These are phyloP conservation scores for Aegilops sharonensis DNA, from an alignment of 176 grass and related monocot species.

Conservation along the genomic window DNA sequence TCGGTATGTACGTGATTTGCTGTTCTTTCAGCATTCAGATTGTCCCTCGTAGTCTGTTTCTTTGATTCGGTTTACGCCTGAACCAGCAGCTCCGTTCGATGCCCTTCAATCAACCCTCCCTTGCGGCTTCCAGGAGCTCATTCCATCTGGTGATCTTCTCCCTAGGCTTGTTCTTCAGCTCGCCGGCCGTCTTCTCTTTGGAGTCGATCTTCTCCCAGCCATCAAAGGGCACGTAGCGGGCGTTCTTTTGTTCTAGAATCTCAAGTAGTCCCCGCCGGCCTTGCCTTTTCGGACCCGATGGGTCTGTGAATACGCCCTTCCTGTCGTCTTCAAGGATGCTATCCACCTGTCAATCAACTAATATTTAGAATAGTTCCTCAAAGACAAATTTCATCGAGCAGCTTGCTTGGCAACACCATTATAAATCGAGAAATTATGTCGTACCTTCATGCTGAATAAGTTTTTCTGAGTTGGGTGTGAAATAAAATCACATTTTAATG, in stretches of 20 bases:
- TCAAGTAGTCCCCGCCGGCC: slow-evolving; percentile 60
- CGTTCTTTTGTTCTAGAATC: slow-evolving; percentile 55
- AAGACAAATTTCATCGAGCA: neutral
- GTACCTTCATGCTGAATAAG: neutral
- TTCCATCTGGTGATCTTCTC: slow-evolving; percentile 69
- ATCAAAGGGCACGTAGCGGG: slow-evolving; percentile 53
- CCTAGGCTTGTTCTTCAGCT: slow-evolving; percentile 65
- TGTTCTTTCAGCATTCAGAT: no score
- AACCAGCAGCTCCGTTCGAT: no score
- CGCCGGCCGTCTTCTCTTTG: slow-evolving; percentile 56
- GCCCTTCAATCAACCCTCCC: neutral
- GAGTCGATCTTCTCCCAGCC: slow-evolving; percentile 76
- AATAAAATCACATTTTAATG: neutral
- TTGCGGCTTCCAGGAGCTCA: slow-evolving; percentile 51
- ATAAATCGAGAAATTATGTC: neutral
- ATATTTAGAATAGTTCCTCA: neutral
- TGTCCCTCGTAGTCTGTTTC: no score
- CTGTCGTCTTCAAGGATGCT: slow-evolving; percentile 79
- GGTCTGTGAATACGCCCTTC: slow-evolving; percentile 24
- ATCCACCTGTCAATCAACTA: slow-evolving; percentile 46
- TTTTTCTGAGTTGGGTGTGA: neutral
- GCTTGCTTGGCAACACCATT: neutral
- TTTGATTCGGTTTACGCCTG: no score
- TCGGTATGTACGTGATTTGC: no score
- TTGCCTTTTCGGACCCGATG: slow-evolving; percentile 28